phyloP scores from a whole-genome alignment of 2,329 filamentous ascomycete species.

The Lanzia echinophila region DNA sequence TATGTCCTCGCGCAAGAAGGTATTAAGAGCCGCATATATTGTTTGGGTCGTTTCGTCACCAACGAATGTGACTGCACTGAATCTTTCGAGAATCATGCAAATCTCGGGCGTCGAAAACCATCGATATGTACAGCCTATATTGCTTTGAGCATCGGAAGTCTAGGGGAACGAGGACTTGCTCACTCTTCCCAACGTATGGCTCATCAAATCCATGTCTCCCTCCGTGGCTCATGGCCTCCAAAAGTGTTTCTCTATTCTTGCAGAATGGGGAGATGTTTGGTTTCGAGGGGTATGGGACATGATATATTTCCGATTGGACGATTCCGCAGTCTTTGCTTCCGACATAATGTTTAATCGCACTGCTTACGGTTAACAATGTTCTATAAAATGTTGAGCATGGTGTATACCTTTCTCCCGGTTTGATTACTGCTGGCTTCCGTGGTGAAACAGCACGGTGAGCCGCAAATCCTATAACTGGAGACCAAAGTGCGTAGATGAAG shows the following conservation, averaged over 20 bases:
- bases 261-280: conserved; percentile 19
- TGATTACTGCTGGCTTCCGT: neutral
- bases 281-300: conserved; percentile 12
- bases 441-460: neutral
- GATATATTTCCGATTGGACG: conserved; percentile 18
- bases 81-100: conserved; percentile 39
- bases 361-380: neutral
- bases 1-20: conserved; percentile 37
- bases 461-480: neutral
- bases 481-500: conserved; percentile 4
- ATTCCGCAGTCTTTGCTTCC: conserved; percentile 23
- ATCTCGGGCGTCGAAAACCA: conserved; percentile 38
- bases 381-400: neutral
- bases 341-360: conserved; percentile 18
- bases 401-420: conserved; percentile 16
- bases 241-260: conserved; percentile 28
- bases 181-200: conserved; percentile 30
- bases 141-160: neutral
- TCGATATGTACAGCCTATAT: conserved; percentile 35
- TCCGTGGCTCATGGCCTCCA: conserved; percentile 36
- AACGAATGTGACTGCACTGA: conserved; percentile 36
- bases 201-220: conserved; percentile 36
- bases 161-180: neutral
- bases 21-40: conserved; percentile 39
- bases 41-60: conserved; percentile 35